Evolutionary conservation across 805 yeast species (phyloP), one percentile per base, ranked within the genome.

Genomic region (Scheffersomyces lignosus): DNA sequence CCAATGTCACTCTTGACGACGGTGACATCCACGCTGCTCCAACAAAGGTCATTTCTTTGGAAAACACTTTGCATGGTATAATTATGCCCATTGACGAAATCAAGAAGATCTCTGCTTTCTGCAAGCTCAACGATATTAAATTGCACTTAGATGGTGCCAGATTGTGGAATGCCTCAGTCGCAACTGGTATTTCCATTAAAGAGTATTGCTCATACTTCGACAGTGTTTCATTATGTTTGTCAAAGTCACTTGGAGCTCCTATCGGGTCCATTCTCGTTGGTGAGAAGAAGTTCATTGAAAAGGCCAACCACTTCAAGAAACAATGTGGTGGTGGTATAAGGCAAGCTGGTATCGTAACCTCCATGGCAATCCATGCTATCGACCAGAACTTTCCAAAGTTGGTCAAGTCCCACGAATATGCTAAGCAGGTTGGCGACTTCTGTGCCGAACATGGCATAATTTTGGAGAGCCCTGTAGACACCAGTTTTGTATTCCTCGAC

Each of bases 111-210:
- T 74, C 83, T 29, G 72, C 64, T 28, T 90, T 86, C 73, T 87
- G 91, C 45, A 69, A 71, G 36, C 74, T 65, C 18, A 71, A 81
- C 48, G 71, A 69, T 37, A 62, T 87, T 37, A 73, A 68, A 38
- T 60, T 89, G 48, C 97, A 91, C 54, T 78, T 89, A 51, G 98
- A 90, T 58, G 98, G 97, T 44, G 98, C 97, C n/a, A 76, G 98
- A 51, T 64, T 90, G 34, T 89, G 95, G 90, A 87, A 86, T 58
- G 96, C 96, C n/a, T 70, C 80, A 27, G 84, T 75, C 9, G 90
- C 75, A 18, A 78, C 87, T 7, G 88, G 85, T 17, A 70, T 85
- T 25, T 64, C 87, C 13, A 62, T 89, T 43, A 63, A 60, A 14
- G 87, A 87, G 51, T 88, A 81, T 60, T 85, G 95, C 48, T 70